Evolutionary conservation across 768 basidiomycete species (phyloP).

Genomic region (Crepidotus variabilis): DNA sequence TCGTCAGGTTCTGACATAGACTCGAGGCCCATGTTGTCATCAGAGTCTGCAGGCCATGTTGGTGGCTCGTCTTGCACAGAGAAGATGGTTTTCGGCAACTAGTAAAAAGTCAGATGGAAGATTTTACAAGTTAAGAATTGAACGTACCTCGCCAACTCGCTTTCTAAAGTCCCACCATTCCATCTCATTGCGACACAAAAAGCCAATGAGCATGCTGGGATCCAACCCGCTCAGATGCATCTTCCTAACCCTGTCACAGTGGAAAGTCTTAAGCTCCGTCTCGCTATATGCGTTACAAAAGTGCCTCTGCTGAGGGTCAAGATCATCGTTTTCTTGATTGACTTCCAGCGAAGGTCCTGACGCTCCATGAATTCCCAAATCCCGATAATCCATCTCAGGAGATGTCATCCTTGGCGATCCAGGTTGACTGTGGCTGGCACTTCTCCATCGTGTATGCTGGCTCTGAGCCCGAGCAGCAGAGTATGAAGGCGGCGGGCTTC

Average conservation of each 20-base stretch:
- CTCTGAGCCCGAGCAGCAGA: constrained; percentile 19
- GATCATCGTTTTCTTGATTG: not conserved
- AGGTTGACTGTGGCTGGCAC: constrained; percentile 17
- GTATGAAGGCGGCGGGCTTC: constrained; percentile 21
- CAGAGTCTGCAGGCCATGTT: constrained; percentile 72
- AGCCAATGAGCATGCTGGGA: constrained; percentile 96
- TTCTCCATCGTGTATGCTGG: constrained; percentile 14
- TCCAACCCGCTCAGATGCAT: constrained; percentile 90
- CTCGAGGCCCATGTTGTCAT: constrained; percentile 75
- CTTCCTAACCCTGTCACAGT: constrained; percentile 95
- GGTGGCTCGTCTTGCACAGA: constrained; percentile 87
- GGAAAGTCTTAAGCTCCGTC: constrained; percentile 81
- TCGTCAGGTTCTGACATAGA: constrained; percentile 81
- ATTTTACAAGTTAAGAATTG: constrained; percentile 6
- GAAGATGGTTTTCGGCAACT: constrained; percentile 72
- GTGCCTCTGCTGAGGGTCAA: constrained; percentile 54
- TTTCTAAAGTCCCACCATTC: constrained; percentile 84
- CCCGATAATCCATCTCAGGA: constrained; percentile 29
- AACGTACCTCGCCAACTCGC: constrained; percentile 68
- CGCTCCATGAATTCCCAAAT: not conserved
- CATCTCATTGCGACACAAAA: constrained; percentile 74
- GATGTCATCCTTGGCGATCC: constrained; percentile 11
- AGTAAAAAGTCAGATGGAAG: constrained; percentile 12
- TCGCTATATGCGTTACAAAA: constrained; percentile 72
- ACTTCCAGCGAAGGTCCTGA: not conserved